phyloP scores from a whole-genome alignment of 2,329 filamentous ascomycete species.

The Talaromyces sp. region DNA sequence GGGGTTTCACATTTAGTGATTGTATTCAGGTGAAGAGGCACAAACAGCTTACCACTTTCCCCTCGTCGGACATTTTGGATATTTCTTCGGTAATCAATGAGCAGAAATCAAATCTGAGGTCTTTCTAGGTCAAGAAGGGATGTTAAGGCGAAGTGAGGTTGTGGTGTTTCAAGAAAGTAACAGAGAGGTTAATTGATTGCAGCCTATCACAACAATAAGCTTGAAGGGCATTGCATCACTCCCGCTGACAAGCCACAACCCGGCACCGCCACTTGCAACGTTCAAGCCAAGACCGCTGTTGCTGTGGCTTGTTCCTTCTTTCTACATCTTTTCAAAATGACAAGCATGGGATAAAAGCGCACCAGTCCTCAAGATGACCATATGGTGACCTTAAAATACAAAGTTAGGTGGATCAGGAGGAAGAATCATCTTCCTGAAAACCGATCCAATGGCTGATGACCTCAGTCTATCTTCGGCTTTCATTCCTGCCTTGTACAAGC shows the following conservation, averaged over 20 bases:
- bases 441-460: constrained; percentile 40
- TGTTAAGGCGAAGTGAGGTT: neutral
- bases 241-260: neutral
- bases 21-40: neutral
- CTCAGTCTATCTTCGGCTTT: constrained; percentile 47
- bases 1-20: constrained; percentile 10
- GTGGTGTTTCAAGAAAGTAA: neutral
- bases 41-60: constrained; percentile 29
- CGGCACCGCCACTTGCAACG: neutral
- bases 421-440: constrained; percentile 1
- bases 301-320: constrained; percentile 2
- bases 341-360: neutral
- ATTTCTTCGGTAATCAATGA: neutral
- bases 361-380: neutral
- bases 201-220: constrained; percentile 44
- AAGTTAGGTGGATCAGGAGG: neutral
- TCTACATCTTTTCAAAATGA: neutral
- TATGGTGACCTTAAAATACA: neutral
- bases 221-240: constrained; percentile 5
- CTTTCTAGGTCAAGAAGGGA: neutral
- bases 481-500: constrained; percentile 83
- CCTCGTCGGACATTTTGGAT: constrained; percentile 36
- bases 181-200: neutral
- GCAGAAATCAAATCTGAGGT: no score
- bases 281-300: neutral